Evolutionary conservation across 192 early-diverging fungal genomes (phyloP), one percentile per base, ranked within the genome.

Genomic region (Oehlia diaphana): DNA sequence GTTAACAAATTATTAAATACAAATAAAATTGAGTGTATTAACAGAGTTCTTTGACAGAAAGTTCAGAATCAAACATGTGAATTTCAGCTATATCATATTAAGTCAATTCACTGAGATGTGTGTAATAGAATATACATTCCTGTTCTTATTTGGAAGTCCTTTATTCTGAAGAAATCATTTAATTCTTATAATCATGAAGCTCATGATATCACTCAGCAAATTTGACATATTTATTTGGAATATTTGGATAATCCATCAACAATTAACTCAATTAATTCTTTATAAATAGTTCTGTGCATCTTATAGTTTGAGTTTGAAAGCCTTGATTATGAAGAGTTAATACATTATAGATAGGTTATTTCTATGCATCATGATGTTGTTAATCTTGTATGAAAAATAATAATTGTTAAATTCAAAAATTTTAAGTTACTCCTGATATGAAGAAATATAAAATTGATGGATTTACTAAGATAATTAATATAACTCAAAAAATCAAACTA

Each of bases 401-500:
- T 2, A 50, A 49, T 49, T 44, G 21, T 49, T 4, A 72, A 72
- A 26, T 72, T 72, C n/a, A 50, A 49, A 72, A 28, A 50, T 44
- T 47, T 72, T 23, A 49, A 50, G 31, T 16, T 47, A 65, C 75
- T 21, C 75, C 63, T 6, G 0, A 77, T 37, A 77, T 63, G 28
- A 77, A 77, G 44, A 77, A 77, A 12, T 63, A 77, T 37, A 77
- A 77, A 37, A 65, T 77, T 39, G 63, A 77, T 31, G 75, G 63
- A 64, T 44, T 66, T 49, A 28, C 37, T 62, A 77, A 77, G 64
- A 33, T 77, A 2, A 77, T 66, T 47, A 77, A 47, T 13, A 77
- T 63, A 44, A 47, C 23, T 12, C 19, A 67, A 49, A 64, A 50
- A 64, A 65, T 65, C 63, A 77, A 65, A 31, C 37, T n/a, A 65